Evolutionary conservation across 768 basidiomycete genomes (phyloP), one percentile per base, ranked within the genome.

Genomic region (Butyriboletus loyo): DNA sequence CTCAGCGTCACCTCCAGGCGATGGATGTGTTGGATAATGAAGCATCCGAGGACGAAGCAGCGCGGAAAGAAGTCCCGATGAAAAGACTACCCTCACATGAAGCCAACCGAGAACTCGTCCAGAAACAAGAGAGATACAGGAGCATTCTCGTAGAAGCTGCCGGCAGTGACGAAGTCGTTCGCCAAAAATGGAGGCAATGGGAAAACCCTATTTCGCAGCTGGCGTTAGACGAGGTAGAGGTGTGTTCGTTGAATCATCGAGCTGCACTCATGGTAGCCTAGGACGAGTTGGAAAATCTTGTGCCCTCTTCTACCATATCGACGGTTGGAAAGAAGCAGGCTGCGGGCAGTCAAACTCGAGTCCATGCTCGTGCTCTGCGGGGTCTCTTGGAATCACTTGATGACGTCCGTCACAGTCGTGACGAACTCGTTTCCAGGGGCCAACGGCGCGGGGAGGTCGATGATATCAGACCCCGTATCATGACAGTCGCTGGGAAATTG

Each of bases 1-100:
- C 34, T 52, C n/a, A 55, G 31, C 38, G 15, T 43, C 31, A 24
- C 35, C 15, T 38, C 19, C 57, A 97, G 94, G 84, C 92, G 0
- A 79, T 93, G 75, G 92, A 93, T 60, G 83, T 95, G 21, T 72
- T 99, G n/a, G 93, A 96, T 60, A 83, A 81, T 39, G 95, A 97
- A 69, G 89, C 88, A 15, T 87, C 87, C 14, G 89, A 92, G 63
- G 90, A 93, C 58, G 90, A 92, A 65, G 76, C 80, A 11, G 73
- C 82, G 28, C 82, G 86, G 15, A 77, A 78, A 56, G 78, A 79
- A 22, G 70, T 67, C 1, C 58, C 70, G 40, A 60, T 80, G 51
- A 68, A 74, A 50, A 77, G 92, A 31, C 72, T 73, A 1, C 83
- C 87, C 1, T 97, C 95, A 0, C 79, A 88, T 60, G 82, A 89